Conservation (phyloP, 2,329 filamentous ascomycete species). For the Calonectria crousiana region DNA sequence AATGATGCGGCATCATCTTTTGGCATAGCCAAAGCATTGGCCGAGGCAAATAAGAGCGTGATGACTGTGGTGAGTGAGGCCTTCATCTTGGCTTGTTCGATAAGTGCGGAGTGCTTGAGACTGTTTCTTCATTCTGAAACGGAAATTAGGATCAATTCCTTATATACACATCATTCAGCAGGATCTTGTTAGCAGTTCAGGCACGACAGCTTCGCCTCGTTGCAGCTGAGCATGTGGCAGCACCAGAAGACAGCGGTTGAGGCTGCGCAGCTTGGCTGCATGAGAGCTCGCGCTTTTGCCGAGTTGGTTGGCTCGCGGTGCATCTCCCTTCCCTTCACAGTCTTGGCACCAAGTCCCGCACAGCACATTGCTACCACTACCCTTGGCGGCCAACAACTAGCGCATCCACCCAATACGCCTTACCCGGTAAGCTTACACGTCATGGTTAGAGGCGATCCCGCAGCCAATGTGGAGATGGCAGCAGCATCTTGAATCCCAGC, state of each 20-base stretch:
- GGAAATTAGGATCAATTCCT: neutral
- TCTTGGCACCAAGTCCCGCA: neutral
- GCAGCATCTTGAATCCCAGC: neutral
- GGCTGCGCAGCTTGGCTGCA: neutral
- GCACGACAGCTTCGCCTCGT: neutral
- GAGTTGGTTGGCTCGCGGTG: too few relatives aligned
- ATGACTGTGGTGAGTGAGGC: neutral
- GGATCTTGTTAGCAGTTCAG: neutral
- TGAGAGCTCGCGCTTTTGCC: too few relatives aligned
- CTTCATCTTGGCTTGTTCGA: neutral
- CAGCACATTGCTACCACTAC: neutral
- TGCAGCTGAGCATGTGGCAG: neutral
- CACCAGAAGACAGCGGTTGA: neutral
- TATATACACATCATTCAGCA: neutral
- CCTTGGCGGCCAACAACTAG: neutral
- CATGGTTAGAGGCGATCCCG: neutral
- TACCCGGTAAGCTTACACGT: neutral
- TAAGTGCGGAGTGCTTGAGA: neutral
- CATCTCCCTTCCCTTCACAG: neutral
- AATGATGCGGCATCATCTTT: neutral
- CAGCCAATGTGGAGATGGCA: neutral
- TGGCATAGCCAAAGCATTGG: neutral
- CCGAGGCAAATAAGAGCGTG: neutral
- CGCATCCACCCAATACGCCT: neutral
- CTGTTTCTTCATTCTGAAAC: neutral